Evolutionary conservation across 2,329 filamentous ascomycete species (phyloP).

Genomic region (Fusarium graminum): DNA sequence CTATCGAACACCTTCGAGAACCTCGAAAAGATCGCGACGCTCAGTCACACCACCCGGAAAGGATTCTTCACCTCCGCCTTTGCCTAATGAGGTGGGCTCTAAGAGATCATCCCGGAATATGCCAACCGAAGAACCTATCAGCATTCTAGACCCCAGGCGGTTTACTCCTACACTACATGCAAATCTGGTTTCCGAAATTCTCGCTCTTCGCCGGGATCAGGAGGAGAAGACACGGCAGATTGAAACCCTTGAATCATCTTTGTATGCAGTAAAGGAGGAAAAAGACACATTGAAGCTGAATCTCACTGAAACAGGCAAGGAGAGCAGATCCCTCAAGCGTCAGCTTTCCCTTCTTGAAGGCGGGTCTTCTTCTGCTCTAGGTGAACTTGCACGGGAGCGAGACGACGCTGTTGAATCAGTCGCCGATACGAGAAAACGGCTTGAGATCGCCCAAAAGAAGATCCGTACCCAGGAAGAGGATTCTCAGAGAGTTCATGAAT

Average conservation of each 20-base stretch:
- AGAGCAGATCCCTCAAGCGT: constrained; percentile 83
- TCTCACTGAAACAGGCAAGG: constrained; percentile 75
- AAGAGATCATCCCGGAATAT: constrained; percentile 71
- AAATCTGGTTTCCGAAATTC: constrained; percentile 93
- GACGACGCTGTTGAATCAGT: constrained; percentile 83
- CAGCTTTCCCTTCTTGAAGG: constrained; percentile 90
- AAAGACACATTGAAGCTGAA: constrained; percentile 77
- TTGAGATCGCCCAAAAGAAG: constrained; percentile 84
- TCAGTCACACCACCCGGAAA: constrained; percentile 73
- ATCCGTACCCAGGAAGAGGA: constrained; percentile 85
- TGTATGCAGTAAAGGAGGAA: constrained; percentile 79
- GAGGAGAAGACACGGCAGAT: constrained; percentile 91
- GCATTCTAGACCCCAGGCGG: constrained; percentile 85
- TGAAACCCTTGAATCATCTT: constrained; percentile 81
- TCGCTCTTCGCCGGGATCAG: constrained; percentile 86
- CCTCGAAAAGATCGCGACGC: constrained; percentile 71
- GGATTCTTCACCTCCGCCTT: constrained; percentile 70
- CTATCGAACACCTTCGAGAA: constrained; percentile 78
- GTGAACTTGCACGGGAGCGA: constrained; percentile 85
- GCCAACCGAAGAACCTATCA: constrained; percentile 75
- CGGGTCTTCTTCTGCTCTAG: constrained; percentile 86
- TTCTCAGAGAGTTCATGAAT: constrained; percentile 78
- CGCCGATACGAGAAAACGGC: constrained; percentile 78
- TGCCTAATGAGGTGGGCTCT: constrained; percentile 59
- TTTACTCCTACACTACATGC: constrained; percentile 97